These are phyloP conservation scores for Raphidocelis subcapitata DNA, from an alignment of 139 green algal species.

Conservation along the genomic window DNA sequence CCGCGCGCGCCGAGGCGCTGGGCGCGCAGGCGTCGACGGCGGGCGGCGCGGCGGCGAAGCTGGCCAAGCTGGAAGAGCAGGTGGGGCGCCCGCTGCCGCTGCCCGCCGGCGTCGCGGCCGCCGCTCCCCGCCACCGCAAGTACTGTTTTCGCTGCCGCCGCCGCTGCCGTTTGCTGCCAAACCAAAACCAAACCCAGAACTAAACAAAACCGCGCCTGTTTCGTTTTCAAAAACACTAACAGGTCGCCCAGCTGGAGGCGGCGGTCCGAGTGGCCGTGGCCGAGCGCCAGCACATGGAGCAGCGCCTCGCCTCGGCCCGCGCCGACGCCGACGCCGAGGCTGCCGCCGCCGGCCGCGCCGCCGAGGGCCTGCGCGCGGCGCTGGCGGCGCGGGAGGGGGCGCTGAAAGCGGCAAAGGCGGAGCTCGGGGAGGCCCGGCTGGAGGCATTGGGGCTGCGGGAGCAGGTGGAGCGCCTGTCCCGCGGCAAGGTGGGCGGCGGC, in stretches of 20 bases:
- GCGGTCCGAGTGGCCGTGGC: conserved; percentile 8
- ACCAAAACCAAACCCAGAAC: too few relatives aligned
- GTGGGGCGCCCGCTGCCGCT: too few relatives aligned
- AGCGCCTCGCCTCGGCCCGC: conserved; percentile 6
- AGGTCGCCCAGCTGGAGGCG: conserved; percentile 16
- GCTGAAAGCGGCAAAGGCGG: conserved; percentile 7
- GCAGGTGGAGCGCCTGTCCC: conserved; percentile 4
- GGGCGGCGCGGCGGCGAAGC: too few relatives aligned
- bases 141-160: too few relatives aligned
- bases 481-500: not conserved
- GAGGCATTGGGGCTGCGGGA: not conserved
- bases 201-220: not conserved
- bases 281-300: conserved; percentile 28
- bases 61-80: too few relatives aligned
- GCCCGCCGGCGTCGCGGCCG: too few relatives aligned
- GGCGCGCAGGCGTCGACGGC: too few relatives aligned
- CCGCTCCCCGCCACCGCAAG: too few relatives aligned
- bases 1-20: too few relatives aligned
- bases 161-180: too few relatives aligned
- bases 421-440: not conserved
- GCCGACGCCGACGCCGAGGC: conserved; percentile 8
- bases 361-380: conserved; percentile 15
- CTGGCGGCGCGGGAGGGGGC: conserved; percentile 12
- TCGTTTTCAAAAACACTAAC: not conserved
- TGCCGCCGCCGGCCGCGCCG: not conserved